These are phyloP conservation scores for Evernia prunastri DNA, from an alignment of 495 filamentous ascomycete species.

Conservation along the genomic window DNA sequence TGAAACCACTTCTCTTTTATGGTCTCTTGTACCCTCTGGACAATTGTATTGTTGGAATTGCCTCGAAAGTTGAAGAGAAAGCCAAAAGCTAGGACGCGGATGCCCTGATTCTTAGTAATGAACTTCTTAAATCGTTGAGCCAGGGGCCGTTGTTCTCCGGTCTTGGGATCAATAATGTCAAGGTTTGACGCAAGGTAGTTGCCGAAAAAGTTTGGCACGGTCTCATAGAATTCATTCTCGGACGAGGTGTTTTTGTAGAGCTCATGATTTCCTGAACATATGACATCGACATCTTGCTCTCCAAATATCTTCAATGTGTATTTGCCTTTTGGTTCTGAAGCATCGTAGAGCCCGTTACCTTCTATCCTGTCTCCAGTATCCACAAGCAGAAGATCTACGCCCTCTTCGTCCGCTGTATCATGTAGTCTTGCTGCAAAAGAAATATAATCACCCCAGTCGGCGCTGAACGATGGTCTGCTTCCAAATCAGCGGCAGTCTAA, in stretches of 20 bases:
- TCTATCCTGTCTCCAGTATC: slow-evolving; percentile 94
- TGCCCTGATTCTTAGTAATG: slow-evolving; percentile 76
- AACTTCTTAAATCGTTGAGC: slow-evolving; percentile 82
- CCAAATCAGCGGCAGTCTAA: slow-evolving; percentile 24
- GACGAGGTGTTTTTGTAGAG: slow-evolving; percentile 77
- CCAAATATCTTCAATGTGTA: slow-evolving; percentile 82
- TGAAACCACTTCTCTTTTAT: slow-evolving; percentile 87
- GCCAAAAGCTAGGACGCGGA: slow-evolving; percentile 80
- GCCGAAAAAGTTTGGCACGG: slow-evolving; percentile 69
- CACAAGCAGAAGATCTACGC: slow-evolving; percentile 77
- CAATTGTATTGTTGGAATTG: slow-evolving; percentile 81
- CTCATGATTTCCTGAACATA: slow-evolving; percentile 93
- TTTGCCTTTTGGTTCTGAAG: slow-evolving; percentile 75
- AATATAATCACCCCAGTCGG: slow-evolving; percentile 96
- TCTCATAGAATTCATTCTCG: slow-evolving; percentile 64
- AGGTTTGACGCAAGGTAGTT: slow-evolving; percentile 86
- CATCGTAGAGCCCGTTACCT: slow-evolving; percentile 95
- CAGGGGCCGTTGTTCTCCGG: slow-evolving; percentile 63
- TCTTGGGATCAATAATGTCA: slow-evolving; percentile 71
- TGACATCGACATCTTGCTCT: slow-evolving; percentile 73
- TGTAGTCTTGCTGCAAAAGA: slow-evolving; percentile 83
- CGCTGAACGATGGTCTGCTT: slow-evolving; percentile 73
- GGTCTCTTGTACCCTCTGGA: slow-evolving; percentile 69
- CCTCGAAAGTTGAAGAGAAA: slow-evolving; percentile 91
- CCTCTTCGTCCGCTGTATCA: slow-evolving; percentile 65